A percentile compares a stretch with the other conserved stretches of the same genome.
These are phyloP conservation scores for Yamadazyma membranifaciens DNA, from an alignment of 1,139 yeast genomes.

Conservation along the genomic window DNA sequence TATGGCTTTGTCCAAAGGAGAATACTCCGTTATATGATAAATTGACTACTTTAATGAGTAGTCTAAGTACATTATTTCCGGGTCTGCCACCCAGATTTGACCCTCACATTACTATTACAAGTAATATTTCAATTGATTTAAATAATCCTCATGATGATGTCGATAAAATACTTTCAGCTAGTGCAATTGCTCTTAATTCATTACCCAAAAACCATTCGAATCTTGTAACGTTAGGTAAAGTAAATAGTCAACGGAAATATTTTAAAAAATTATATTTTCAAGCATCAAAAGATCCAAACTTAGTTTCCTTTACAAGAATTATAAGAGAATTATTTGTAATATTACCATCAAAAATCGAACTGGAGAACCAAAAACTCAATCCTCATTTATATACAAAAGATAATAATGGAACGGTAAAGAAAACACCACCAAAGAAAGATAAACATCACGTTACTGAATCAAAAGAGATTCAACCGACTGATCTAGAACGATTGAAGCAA, in stretches of 20 bases:
- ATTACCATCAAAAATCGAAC: slow-evolving; percentile 36
- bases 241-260: slow-evolving; percentile 42
- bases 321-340: slow-evolving; percentile 68
- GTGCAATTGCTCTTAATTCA: slow-evolving; percentile 61
- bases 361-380: slow-evolving; percentile 34
- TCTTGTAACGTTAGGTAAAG: slow-evolving; percentile 38
- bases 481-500: slow-evolving; percentile 23
- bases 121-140: slow-evolving; percentile 49
- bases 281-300: slow-evolving; percentile 53
- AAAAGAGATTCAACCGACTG: slow-evolving; percentile 21
- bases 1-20: slow-evolving; percentile 75
- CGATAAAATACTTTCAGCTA: slow-evolving; percentile 59
- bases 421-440: slow-evolving; percentile 25
- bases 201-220: slow-evolving; percentile 37
- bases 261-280: slow-evolving; percentile 66
- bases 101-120: slow-evolving; percentile 77
- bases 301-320: slow-evolving; percentile 65
- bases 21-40: slow-evolving; percentile 57
- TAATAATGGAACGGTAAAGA: slow-evolving; percentile 30
- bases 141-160: slow-evolving; percentile 52
- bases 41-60: slow-evolving; percentile 57
- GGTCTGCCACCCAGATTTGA: slow-evolving; percentile 64
- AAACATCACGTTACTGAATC: slow-evolving; percentile 10
- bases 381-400: slow-evolving; percentile 43
- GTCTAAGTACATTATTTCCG: slow-evolving; percentile 68